Percentiles rank a stretch among this genome's conserved stretches.
These are phyloP conservation scores for Brettanomyces bruxellensis DNA, from an alignment of 805 yeast species.

Conservation along the genomic window DNA sequence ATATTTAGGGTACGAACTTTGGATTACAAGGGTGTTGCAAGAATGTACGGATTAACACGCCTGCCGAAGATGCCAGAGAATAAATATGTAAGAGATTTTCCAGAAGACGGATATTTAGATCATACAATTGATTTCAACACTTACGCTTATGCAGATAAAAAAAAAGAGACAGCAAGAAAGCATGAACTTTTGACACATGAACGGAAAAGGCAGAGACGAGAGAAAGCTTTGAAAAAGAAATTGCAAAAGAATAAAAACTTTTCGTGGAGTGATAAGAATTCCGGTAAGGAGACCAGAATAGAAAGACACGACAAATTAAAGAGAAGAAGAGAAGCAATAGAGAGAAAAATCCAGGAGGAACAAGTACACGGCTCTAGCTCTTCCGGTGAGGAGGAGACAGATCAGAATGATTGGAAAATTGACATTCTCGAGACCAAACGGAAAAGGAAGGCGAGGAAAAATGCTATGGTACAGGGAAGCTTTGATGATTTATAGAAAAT, in stretches of 20 bases:
- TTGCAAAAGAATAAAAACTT: slow-evolving; percentile 43
- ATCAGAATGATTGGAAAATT: slow-evolving; percentile 81
- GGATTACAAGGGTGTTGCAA: slow-evolving; percentile 66
- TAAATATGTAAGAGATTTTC: slow-evolving; percentile 40
- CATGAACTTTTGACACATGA: slow-evolving; percentile 43
- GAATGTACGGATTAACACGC: slow-evolving; percentile 69
- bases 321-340: slow-evolving; percentile 60
- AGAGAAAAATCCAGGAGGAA: slow-evolving; percentile 37
- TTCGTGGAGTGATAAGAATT: slow-evolving; percentile 74
- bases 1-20: slow-evolving; percentile 69
- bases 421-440: slow-evolving; percentile 58
- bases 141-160: slow-evolving; percentile 54
- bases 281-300: slow-evolving; percentile 49
- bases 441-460: slow-evolving; percentile 30
- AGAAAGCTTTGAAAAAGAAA: slow-evolving; percentile 34
- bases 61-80: slow-evolving; percentile 95
- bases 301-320: slow-evolving; percentile 62
- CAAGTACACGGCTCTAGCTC: slow-evolving; percentile 30
- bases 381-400: slow-evolving; percentile 5
- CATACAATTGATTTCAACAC: slow-evolving; percentile 56
- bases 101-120: slow-evolving; percentile 69
- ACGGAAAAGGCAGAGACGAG: slow-evolving; percentile 26
- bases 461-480: slow-evolving; percentile 36
- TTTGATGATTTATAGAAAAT: slow-evolving; percentile 46
- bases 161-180: slow-evolving; percentile 54